Evolutionary conservation across 345 rosid genomes (phyloP), one percentile per base, ranked within the genome.

Genomic region (Lepidium aucheri): DNA sequence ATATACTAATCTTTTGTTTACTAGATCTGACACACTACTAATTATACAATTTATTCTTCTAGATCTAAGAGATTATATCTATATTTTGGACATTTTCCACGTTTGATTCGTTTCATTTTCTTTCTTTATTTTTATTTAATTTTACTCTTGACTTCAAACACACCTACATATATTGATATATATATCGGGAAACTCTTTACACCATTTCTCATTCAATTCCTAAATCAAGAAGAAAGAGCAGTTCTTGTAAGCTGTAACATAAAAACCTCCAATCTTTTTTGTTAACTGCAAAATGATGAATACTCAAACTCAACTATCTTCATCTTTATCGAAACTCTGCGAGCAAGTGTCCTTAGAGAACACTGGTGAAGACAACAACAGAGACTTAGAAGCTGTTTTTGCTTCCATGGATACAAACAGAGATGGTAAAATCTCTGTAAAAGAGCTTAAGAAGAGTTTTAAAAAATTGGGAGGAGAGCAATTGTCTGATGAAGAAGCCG

Each of bases 381-480:
- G 33, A 38, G 77, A 76, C 54, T 54, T 84, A 20, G 51, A 69
- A 8, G 68, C 53, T 42, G 86, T 82, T 12, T 88, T 86, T 75
- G 52, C 78, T 11, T 77, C 68, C 77, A 79, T 85, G 17, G 95
- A 87, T 24, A 83, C 79, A 64, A 75, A 87, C 62, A 64, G 78
- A 30, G 95, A 85, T 41, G 95, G 89, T 60, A 81, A 71, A 63
- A 81, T 88, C 40, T 81, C 91, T 0, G 69, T 89, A 0, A 53
- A 68, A 0, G 89, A 88, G 79, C 77, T 88, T 38, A 78, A 74
- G 55, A 71, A 76, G 69, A 80, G 88, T 64, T 66, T 84, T 47
- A 76, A 42, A 18, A 68, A 63, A 17, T 11, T 78, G 5, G 95
- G 89, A 20, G 22, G 1, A 46, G 85, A 80, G 44, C 58, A 67